A percentile compares a stretch with the other conserved stretches of the same genome.
phyloP scores from a whole-genome alignment of 2,329 filamentous ascomycete species.

The Colletotrichum echinochloae region DNA sequence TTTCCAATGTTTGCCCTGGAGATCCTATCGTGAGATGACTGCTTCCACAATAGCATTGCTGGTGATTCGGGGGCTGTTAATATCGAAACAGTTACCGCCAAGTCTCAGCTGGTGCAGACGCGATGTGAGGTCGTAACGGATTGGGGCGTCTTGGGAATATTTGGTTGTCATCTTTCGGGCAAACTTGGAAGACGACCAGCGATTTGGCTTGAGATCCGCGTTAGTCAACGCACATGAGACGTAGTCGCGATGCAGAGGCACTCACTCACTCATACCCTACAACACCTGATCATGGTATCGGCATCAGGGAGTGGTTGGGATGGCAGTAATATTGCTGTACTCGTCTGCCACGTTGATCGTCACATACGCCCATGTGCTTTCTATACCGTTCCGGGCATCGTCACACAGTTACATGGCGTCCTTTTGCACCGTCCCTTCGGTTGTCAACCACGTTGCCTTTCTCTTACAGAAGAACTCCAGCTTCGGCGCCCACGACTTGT shows the following conservation, averaged over 20 bases:
- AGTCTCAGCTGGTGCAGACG: slow-evolving; percentile 59
- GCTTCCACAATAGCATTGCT: slow-evolving; percentile 66
- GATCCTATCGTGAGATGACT: slow-evolving; percentile 56
- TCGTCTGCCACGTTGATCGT: neutral
- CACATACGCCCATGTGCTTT: neutral
- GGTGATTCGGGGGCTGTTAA: slow-evolving; percentile 64
- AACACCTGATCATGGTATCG: no score
- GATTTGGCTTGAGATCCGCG: neutral
- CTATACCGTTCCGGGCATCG: neutral
- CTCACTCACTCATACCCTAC: neutral
- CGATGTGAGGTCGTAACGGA: slow-evolving; percentile 58
- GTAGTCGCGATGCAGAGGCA: neutral
- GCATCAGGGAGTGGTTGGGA: neutral
- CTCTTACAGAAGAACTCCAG: slow-evolving; percentile 3
- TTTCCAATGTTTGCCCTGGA: slow-evolving; percentile 52
- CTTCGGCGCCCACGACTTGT: neutral
- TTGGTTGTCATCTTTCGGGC: neutral
- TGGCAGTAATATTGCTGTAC: neutral
- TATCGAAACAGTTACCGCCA: slow-evolving; percentile 63
- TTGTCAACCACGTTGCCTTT: slow-evolving; percentile 11
- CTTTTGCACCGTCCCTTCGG: neutral
- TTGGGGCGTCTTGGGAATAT: slow-evolving; percentile 57
- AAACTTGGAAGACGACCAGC: neutral
- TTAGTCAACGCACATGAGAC: neutral
- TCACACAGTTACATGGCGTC: neutral